Evolutionary conservation across 441 rosid species (phyloP).

Genomic region (Kokia cookei): DNA sequence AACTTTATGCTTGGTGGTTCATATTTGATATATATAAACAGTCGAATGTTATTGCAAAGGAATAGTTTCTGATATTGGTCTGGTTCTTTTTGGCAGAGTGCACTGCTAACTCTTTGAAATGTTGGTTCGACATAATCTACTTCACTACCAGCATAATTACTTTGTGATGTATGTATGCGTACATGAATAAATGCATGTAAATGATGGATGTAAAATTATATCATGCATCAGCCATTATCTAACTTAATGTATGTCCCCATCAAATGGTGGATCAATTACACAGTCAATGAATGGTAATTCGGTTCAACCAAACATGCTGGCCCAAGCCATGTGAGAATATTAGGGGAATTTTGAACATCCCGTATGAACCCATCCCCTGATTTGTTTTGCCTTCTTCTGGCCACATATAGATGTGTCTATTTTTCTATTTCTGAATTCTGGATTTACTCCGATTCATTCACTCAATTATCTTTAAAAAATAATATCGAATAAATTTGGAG

Average conservation of each 20-base stretch:
- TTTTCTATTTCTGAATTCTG: no score
- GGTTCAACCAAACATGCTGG: neutral
- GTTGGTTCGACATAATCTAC: neutral
- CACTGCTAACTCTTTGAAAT: no score
- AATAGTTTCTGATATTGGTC: neutral
- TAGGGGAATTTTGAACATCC: neutral
- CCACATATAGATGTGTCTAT: neutral
- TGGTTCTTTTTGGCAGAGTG: neutral
- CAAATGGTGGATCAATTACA: neutral
- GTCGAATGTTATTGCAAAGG: neutral
- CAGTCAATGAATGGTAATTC: neutral
- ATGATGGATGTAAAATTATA: neutral
- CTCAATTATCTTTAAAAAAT: neutral
- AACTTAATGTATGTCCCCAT: neutral
- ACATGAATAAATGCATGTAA: neutral
- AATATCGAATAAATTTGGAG: neutral
- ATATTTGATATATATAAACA: neutral
- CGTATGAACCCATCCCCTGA: neutral
- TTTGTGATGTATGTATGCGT: neutral
- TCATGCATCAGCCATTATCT: conserved; percentile 5
- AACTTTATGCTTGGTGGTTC: neutral
- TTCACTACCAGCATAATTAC: neutral
- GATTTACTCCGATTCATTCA: no score
- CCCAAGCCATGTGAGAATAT: conserved; percentile 9
- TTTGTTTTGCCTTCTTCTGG: neutral